Evolutionary conservation across 495 filamentous ascomycete species (phyloP), one percentile per base, ranked within the genome.

Genomic region (Usnea hakonensis): DNA sequence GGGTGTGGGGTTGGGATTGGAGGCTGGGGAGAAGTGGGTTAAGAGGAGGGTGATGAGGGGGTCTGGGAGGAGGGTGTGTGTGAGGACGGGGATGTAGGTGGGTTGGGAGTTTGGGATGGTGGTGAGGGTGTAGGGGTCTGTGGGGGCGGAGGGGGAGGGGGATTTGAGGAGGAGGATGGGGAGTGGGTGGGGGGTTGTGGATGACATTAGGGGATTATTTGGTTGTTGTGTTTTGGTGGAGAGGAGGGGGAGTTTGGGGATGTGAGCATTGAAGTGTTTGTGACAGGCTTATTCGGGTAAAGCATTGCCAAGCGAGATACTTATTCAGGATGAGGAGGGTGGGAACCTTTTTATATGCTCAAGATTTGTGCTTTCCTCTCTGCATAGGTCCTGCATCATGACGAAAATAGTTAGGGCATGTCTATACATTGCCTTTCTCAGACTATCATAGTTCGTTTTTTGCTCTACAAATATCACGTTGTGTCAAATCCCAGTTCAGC

Each of bases 41-140:
- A 62, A 61, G 41, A 66, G 46, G 44, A 68, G 63, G 5, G 43
- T 52, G 6, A 69, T 65, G 21, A 67, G 57, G 9, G 48, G 10
- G 60, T 61, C 58, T 0, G 63, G 58, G 41, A 55, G 64, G 55
- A 66, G 64, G 44, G 54, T 44, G 64, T 63, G 64, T 10, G 60
- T 11, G 21, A 64, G 64, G 44, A 62, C 35, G 54, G 61, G 61
- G 61, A 65, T n/a, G 67, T 26, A 66, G 67, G 26, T n/a, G 19
- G 64, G 58, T 9, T 44, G 1, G 17, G 26, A 46, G 38, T 38
- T 26, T 8, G 48, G 48, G 48, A 16, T 7, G 16, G 32, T 26
- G 48, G 30, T 26, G 28, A 52, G 48, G 48, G 48, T 55, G 50
- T 55, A 50, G 58, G 58, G 19, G 30, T 55, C 16, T 5, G 62